Conservation (phyloP, 805 yeast genomes). For the Wickerhamiella azymoides region DNA sequence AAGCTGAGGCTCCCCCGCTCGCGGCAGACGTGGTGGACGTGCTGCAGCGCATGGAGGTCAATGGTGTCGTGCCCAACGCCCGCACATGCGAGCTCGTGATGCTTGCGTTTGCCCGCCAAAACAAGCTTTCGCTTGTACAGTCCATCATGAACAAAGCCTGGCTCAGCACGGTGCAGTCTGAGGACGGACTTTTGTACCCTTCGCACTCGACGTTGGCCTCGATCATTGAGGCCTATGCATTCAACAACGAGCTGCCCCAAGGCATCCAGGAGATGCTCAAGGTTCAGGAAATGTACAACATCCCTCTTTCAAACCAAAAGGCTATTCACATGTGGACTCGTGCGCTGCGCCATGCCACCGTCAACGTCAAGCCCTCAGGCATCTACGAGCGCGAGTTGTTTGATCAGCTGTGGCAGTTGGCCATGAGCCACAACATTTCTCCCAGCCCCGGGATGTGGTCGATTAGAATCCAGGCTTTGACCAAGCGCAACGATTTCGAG, state of each 20-base stretch:
- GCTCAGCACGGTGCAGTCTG: slow-evolving; percentile 12
- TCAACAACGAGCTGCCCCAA: slow-evolving; percentile 16
- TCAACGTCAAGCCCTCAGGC: slow-evolving; percentile 13
- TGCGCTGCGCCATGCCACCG: slow-evolving; percentile 15
- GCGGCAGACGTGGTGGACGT: slow-evolving; percentile 16
- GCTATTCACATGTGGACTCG: slow-evolving; percentile 18
- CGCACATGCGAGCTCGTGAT: slow-evolving; percentile 22
- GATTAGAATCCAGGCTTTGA: slow-evolving; percentile 14
- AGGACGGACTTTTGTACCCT: slow-evolving; percentile 15
- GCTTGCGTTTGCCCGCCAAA: slow-evolving; percentile 22
- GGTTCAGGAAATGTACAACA: slow-evolving; percentile 11
- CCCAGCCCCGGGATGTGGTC: slow-evolving; percentile 16
- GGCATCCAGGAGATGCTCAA: slow-evolving; percentile 17
- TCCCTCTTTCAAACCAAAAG: slow-evolving; percentile 12
- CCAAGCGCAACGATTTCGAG: slow-evolving; percentile 14
- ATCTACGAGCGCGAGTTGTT: slow-evolving; percentile 8
- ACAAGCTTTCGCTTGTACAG: slow-evolving; percentile 16
- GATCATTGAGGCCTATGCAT: slow-evolving; percentile 20
- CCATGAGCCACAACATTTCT: not conserved
- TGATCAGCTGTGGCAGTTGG: slow-evolving; percentile 13
- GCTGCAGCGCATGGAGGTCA: slow-evolving; percentile 19
- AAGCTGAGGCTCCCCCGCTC: slow-evolving; percentile 13
- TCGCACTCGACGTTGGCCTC: slow-evolving; percentile 16
- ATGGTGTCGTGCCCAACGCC: slow-evolving; percentile 22
- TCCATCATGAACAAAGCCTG: slow-evolving; percentile 20